Base-by-base conservation (phyloP, 139 green algal genomes). In the Chlamydomonas incerta region DNA sequence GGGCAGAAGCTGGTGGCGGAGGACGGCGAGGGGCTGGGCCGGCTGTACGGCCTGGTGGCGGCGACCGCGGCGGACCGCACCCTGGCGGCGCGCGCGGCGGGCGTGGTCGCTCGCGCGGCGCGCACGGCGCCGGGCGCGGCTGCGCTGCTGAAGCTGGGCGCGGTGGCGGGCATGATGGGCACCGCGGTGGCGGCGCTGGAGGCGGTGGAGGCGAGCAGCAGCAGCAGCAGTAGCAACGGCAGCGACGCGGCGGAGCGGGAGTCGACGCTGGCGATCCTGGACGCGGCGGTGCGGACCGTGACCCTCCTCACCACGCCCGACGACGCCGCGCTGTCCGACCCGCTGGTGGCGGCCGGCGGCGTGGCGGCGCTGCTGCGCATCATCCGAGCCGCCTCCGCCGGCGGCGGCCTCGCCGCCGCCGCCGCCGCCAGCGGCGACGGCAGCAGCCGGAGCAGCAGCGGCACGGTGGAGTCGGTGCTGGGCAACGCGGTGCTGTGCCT, bases 401-500 rank as follows among this genome's bases (percentile, higher is more conserved):
- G 46, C 63, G 26, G 24, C 41, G 29, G 33, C 46, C 10, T 13
- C 18, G 37, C 28, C 24, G 31, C 28, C 29, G 46, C 20, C 35
- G 63, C 37, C 41, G 63, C 57, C 18, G 50, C 34, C 62, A 33
- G 10, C 20, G 18, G 13, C 5, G 47, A 0, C 18, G 67, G 33
- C 21, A 14, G 31, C n/a, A 1, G 15, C 31, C 3, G 1, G 5
- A 15, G 63, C 29, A 13, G 17, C 28, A 14, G 21, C 9, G 35
- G 46, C 33, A 10, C 62, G n/a, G 63, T 37, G 0, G 87, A 91
- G 24, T 80, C 91, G 26, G 50, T 88, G 17, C 80, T 90, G 66
- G 91, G 87, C 24, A 94, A 94, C 62, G 89, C 89, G 21, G 74
- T 81, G 29, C 81, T 92, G 65, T 88, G 75, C 50, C 50, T 92